Base-by-base conservation (phyloP, 371 early-diverging fungal species). In the Mucor irregularis region DNA sequence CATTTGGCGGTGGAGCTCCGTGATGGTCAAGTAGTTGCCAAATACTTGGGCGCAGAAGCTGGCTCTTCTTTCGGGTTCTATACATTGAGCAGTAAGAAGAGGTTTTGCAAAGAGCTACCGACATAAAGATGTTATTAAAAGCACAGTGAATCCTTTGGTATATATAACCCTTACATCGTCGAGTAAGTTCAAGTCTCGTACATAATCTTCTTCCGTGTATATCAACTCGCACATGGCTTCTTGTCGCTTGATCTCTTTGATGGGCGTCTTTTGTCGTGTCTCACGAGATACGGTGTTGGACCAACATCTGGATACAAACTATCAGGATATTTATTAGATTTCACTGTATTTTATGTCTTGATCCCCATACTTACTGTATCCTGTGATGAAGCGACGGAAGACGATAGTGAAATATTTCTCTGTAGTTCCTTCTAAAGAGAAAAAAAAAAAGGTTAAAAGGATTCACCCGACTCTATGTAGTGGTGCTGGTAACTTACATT, bases 151-250 rank as follows among this genome's bases (percentile, higher is more conserved):
- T 43, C 14, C 14, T 4, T 21, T 25, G 11, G 14, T 5, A 24
- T 22, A 11, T 40, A 38, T 22, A 22, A 31, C 13, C 42, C 31
- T 33, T 69, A 74, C 75, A 58, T 69, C 71, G 35, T 70, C 69
- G n/a, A 80, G 37, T 3, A 80, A 37, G 14, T 53, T 54, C 16
- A 81, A 42, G 62, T 96, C 97, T 30, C 84, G 82, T 26, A 95
- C 91, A 71, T 89, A 96, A 63, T 94, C 93, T 59, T 87, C 86
- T 66, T 96, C 96, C 2, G 91, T 92, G 37, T 90, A 84, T 28
- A 97, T 89, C 48, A 95, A 57, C 71, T 97, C 97, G 72, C 87
- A 93, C 49, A 97, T 91, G 29, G 88, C 88, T 64, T 97, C 95
- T 62, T 97, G 97, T 0, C 96, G 82, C 58, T 89, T 90, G 57